Evolutionary conservation across 768 basidiomycete species (phyloP), one percentile per base, ranked within the genome.

Genomic region (Tylopilus vinaceipallidus): DNA sequence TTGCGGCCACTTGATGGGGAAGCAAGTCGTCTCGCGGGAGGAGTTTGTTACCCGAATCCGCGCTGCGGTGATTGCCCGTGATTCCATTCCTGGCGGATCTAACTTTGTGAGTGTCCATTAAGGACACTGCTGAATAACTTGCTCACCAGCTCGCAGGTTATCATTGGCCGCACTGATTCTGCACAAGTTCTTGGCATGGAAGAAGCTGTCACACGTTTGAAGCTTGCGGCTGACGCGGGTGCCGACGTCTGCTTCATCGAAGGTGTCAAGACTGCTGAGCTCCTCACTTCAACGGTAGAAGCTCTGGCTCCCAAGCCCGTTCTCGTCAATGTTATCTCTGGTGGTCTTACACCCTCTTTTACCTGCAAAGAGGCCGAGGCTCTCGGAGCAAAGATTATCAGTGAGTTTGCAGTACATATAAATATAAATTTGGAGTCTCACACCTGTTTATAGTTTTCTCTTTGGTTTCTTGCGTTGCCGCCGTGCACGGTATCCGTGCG

Each of bases 191-290:
- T 86, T 24, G 87, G 86, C 24, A 88, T 88, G 85, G 85, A 88
- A 22, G 87, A 88, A 67, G 86, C 86, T 0, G 48, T 87, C 42
- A 67, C 60, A 9, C 79, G 87, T 24, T 71, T 89, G 50, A 80
- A 83, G 64, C 75, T 88, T 19, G 87, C 87, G 9, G 78, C 84
- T 1, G 83, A 83, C 50, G 83, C 78, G 10, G 87, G 87, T 26
- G 87, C 87, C 0, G 87, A 90, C 59, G 86, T 86, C 12, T 88
- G 86, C 65, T 91, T 90, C 68, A 88, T 88, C 30, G 87, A 89
- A 64, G 87, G 88, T 35, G 86, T 88, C 24, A 80, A 80, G 65
- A 84, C 80, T 2, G 75, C 81, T 39, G 81, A 85, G 38, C 77
- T 85, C 20, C 74, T 88, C 14, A 73, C 77, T 48, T 72, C 72